A percentile compares a stretch with the other conserved stretches of the same genome.
phyloP scores from a whole-genome alignment of 2,329 filamentous ascomycete species.

The Sclerotinia sclerotiorum region DNA sequence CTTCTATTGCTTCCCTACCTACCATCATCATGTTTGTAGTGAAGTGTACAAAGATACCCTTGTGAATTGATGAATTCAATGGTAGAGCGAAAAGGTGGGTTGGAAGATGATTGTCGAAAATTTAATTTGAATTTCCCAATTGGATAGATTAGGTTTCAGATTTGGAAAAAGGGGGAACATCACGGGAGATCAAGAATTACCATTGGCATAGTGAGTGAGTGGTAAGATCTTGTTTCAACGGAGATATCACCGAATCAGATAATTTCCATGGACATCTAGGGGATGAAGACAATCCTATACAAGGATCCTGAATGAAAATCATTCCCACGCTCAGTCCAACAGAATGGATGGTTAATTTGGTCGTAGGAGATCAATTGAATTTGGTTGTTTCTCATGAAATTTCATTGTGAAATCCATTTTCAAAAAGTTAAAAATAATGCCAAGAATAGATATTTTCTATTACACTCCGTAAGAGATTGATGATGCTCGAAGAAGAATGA shows the following conservation, averaged over 20 bases:
- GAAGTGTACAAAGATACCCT: background rate
- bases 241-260: background rate
- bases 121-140: background rate
- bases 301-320: background rate
- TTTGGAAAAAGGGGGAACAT: background rate
- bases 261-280: background rate
- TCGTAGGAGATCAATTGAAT: background rate
- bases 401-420: background rate
- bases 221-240: background rate
- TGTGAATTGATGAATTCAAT: background rate
- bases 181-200: constrained; percentile 1
- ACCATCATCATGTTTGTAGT: background rate
- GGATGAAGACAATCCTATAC: background rate
- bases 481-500: background rate
- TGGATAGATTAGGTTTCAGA: background rate
- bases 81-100: background rate
- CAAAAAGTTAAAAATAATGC: background rate
- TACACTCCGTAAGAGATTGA: background rate
- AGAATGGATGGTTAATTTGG: background rate
- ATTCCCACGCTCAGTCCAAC: constrained; percentile 6
- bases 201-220: background rate
- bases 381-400: background rate
- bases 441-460: background rate
- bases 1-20: constrained; percentile 5
- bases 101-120: background rate